These are phyloP conservation scores for Tagetes patula DNA, from an alignment of 129 eudicot genomes.

Conservation along the genomic window DNA sequence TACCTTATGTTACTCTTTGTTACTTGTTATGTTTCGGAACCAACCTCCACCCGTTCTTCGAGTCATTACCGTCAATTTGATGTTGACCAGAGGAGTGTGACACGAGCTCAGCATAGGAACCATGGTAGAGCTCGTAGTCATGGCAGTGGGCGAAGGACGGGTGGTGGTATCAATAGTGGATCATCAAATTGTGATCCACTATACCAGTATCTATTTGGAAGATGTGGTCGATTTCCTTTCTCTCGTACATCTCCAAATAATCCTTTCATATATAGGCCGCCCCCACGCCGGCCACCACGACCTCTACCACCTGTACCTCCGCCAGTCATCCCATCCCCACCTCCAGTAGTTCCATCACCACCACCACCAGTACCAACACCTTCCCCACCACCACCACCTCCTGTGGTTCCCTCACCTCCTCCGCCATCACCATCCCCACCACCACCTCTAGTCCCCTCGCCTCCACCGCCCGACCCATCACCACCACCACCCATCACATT, in stretches of 20 bases:
- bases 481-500: constrained; percentile 29
- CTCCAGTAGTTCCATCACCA: constrained; percentile 31
- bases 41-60: constrained; percentile 14
- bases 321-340: constrained; percentile 16
- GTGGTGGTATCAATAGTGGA: constrained; percentile 24
- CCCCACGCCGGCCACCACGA: constrained; percentile 33
- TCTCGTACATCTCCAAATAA: constrained; percentile 45
- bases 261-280: constrained; percentile 41
- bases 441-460: not conserved
- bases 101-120: constrained; percentile 13
- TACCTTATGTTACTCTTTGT: constrained; percentile 38
- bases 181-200: constrained; percentile 59
- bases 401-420: constrained; percentile 31
- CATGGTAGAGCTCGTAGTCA: not conserved
- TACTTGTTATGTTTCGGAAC: constrained; percentile 27
- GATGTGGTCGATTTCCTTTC: constrained; percentile 71
- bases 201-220: constrained; percentile 45
- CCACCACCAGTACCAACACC: constrained; percentile 36
- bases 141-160: constrained; percentile 15
- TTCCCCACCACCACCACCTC: constrained; percentile 30
- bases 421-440: not conserved
- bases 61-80: constrained; percentile 3
- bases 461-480: constrained; percentile 3
- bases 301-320: constrained; percentile 27
- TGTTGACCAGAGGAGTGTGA: constrained; percentile 13